A percentile compares a stretch with the other conserved stretches of the same genome.
Evolutionary conservation across 257 asterid genomes (phyloP).

Genomic region (Linaria vulgaris): DNA sequence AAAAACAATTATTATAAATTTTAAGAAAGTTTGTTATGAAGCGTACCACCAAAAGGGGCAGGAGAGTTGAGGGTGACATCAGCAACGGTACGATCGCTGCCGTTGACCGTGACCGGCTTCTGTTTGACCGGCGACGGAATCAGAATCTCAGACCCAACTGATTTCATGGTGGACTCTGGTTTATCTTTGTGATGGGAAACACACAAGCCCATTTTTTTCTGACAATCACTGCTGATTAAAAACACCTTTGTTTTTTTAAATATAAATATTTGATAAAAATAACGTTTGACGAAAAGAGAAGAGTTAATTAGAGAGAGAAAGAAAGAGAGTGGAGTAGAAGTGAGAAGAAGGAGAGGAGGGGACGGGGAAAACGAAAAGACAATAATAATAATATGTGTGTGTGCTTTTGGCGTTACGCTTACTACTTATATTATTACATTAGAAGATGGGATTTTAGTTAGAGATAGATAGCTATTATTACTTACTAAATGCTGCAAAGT

Average conservation of each 20-base stretch:
- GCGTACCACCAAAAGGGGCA: conserved; percentile 20
- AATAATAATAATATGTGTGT: too few relatives aligned
- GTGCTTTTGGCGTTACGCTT: conserved; percentile 32
- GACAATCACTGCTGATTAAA: not conserved
- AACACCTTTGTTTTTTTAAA: not conserved
- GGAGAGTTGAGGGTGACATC: conserved; percentile 39
- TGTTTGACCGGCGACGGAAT: conserved; percentile 60
- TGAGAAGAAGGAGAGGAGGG: conserved; percentile 20
- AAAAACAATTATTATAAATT: not conserved
- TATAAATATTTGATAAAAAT: not conserved
- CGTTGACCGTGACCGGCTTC: conserved; percentile 34
- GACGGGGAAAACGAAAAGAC: not conserved
- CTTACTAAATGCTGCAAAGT: too few relatives aligned
- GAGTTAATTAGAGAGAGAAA: not conserved
- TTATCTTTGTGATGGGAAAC: conserved; percentile 32
- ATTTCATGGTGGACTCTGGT: conserved; percentile 41
- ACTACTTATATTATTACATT: too few relatives aligned
- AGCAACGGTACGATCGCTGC: conserved; percentile 22
- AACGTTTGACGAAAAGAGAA: too few relatives aligned
- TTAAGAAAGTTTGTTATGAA: not conserved
- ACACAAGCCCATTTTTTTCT: conserved; percentile 36
- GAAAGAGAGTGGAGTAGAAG: conserved; percentile 29
- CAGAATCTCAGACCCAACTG: conserved; percentile 42
- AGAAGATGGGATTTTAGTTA: conserved; percentile 17
- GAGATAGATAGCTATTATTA: not conserved